A percentile compares a stretch with the other conserved stretches of the same genome.
These are phyloP conservation scores for Periglandula ipomoeae DNA, from an alignment of 2,329 filamentous ascomycete genomes.

Conservation along the genomic window DNA sequence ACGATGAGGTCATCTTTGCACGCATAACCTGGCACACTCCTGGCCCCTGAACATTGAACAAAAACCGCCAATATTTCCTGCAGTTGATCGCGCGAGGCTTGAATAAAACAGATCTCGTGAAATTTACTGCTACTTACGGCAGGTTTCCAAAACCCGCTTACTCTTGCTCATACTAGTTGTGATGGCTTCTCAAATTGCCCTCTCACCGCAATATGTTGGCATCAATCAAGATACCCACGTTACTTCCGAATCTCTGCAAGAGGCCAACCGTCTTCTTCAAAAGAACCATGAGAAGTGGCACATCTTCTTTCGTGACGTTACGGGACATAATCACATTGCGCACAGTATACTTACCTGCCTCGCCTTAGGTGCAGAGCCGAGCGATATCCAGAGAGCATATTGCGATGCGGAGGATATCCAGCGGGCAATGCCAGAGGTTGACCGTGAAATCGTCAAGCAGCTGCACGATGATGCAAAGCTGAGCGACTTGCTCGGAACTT, in stretches of 20 bases:
- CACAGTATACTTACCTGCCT: slow-evolving; percentile 21
- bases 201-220: too few relatives aligned
- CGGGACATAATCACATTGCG: slow-evolving; percentile 21
- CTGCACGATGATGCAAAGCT: slow-evolving; percentile 8
- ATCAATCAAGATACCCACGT: not conserved
- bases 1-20: too few relatives aligned
- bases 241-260: slow-evolving; percentile 4
- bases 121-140: too few relatives aligned
- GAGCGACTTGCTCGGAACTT: slow-evolving; percentile 6
- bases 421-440: slow-evolving; percentile 15
- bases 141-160: too few relatives aligned
- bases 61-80: too few relatives aligned
- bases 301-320: slow-evolving; percentile 21
- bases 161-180: too few relatives aligned
- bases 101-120: too few relatives aligned
- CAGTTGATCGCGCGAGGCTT: too few relatives aligned
- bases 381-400: slow-evolving; percentile 17
- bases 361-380: slow-evolving; percentile 18
- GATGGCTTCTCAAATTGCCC: too few relatives aligned
- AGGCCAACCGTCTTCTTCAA: slow-evolving; percentile 15
- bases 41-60: too few relatives aligned
- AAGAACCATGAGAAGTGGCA: slow-evolving; percentile 22
- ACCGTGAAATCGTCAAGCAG: slow-evolving; percentile 11
- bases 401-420: slow-evolving; percentile 17
- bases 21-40: too few relatives aligned